Conservation (phyloP, 2,329 filamentous ascomycete species). For the Aspergillus pseudonomiae region DNA sequence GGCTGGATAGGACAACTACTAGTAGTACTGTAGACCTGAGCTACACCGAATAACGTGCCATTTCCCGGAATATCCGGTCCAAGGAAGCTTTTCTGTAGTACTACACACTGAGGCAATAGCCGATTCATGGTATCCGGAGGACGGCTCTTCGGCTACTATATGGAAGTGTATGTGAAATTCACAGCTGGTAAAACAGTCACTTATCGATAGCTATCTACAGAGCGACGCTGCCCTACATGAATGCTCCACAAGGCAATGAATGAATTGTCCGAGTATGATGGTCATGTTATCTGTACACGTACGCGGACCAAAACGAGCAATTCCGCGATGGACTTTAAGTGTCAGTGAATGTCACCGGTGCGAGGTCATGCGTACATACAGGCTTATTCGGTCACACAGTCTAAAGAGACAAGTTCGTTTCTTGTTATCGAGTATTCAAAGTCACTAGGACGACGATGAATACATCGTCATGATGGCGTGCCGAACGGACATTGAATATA, state of each 20-base stretch:
- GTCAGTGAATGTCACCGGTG: not conserved
- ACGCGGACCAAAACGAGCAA: not conserved
- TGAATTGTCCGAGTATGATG: not conserved
- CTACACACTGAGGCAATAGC: too few relatives aligned
- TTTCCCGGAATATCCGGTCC: too few relatives aligned
- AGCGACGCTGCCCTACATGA: not conserved
- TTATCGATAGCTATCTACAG: not conserved
- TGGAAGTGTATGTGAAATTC: too few relatives aligned
- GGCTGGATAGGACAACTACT: not conserved
- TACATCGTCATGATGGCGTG: not conserved
- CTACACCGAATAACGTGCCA: too few relatives aligned
- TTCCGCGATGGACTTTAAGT: not conserved
- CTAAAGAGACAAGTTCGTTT: not conserved
- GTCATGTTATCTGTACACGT: not conserved
- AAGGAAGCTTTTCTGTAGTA: too few relatives aligned
- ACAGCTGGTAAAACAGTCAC: not conserved
- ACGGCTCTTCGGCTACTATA: not conserved
- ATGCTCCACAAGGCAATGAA: not conserved
- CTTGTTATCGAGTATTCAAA: too few relatives aligned
- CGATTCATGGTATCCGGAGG: too few relatives aligned
- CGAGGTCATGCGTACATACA: not conserved
- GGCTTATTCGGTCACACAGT: not conserved
- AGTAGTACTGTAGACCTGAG: not conserved
- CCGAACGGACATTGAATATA: not conserved
- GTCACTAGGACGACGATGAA: too few relatives aligned